Base-by-base conservation (phyloP, 768 basidiomycete genomes). In the Lepiota venenata region DNA sequence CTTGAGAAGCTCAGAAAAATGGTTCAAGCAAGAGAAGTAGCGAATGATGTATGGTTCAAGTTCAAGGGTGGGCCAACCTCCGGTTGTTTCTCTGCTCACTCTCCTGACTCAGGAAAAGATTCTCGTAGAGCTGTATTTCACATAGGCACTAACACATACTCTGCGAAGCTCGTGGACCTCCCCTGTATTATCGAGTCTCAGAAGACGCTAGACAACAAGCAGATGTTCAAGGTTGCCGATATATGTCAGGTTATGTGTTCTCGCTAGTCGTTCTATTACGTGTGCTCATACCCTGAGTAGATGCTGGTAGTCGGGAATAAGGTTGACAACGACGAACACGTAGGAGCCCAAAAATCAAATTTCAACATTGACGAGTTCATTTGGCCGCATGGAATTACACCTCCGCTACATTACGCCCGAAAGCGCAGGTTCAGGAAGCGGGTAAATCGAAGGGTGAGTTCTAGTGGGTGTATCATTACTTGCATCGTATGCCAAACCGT, bases 221-320 rank as follows among this genome's bases (percentile, higher is more conserved):
- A 97, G 64, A 88, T 97, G 84, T 97, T 98, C 78, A 99, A 99
- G 70, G 91, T 95, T 5, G 95, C 94, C 37, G 97, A 99, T 67
- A 96, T 99, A 72, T 96, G 91, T 73, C 95, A 97, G 83, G 93
- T 93, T 61, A 61, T 62, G 58, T 55, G 47, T 35, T 45, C 44
- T 57, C 52, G 61, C 38, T 50, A 50, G 18, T 45, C 43, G 46
- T 36, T 20, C 47, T 37, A 36, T 44, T 43, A 47, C 52, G 29
- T 53, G 36, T 38, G 54, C 68, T 56, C 63, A 38, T 21, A 56
- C 22, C 50, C 40, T 57, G 36, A 47, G 40, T 54, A 97, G 93
- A 98, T 98, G 94, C 81, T 99, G 41, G 85, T 97, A 2, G 85
- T 97, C 20, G 91, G 87, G 56, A 78, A 91, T 58, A 82, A 81